Conservation (phyloP, 2,329 filamentous ascomycete species). For the Achaetomium macrosporum region DNA sequence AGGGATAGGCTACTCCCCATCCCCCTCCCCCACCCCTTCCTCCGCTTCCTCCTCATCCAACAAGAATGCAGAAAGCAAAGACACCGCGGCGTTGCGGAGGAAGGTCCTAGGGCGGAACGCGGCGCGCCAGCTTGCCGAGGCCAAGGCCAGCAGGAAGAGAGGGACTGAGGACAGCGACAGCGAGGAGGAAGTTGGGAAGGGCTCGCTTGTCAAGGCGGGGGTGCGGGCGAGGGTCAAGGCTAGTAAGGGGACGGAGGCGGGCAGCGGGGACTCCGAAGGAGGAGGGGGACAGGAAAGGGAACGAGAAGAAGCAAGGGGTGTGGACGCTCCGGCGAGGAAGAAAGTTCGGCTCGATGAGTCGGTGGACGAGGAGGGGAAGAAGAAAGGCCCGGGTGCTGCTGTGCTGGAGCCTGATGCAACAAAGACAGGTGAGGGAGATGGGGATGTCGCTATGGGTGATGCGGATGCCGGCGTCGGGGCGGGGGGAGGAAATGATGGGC, state of each 20-base stretch:
- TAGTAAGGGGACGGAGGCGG: constrained; percentile 13
- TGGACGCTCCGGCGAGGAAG: constrained; percentile 1
- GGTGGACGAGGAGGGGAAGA: background rate
- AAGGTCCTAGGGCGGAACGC: constrained; percentile 20
- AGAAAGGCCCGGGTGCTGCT: no score
- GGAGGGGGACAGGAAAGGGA: constrained; percentile 13
- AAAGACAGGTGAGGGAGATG: background rate
- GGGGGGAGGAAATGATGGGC: background rate
- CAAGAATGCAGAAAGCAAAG: constrained; percentile 20
- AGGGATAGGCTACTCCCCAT: constrained; percentile 37
- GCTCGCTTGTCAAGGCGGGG: constrained; percentile 25
- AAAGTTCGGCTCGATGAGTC: background rate
- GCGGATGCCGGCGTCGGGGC: background rate
- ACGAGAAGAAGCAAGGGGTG: background rate
- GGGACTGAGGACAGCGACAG: constrained; percentile 21
- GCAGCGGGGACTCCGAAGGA: constrained; percentile 26
- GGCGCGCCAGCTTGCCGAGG: constrained; percentile 29
- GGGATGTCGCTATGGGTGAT: constrained; percentile 5
- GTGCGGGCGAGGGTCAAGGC: background rate
- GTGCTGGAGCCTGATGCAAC: background rate
- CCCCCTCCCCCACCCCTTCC: constrained; percentile 11
- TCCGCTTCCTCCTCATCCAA: constrained; percentile 16
- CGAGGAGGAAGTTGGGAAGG: constrained; percentile 30
- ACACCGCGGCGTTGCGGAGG: constrained; percentile 23
- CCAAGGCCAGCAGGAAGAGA: constrained; percentile 25